A percentile compares a stretch with the other conserved stretches of the same genome.
phyloP scores from a whole-genome alignment of 1,284 basidiomycete genomes.

The Fomitiporia mediterranea region DNA sequence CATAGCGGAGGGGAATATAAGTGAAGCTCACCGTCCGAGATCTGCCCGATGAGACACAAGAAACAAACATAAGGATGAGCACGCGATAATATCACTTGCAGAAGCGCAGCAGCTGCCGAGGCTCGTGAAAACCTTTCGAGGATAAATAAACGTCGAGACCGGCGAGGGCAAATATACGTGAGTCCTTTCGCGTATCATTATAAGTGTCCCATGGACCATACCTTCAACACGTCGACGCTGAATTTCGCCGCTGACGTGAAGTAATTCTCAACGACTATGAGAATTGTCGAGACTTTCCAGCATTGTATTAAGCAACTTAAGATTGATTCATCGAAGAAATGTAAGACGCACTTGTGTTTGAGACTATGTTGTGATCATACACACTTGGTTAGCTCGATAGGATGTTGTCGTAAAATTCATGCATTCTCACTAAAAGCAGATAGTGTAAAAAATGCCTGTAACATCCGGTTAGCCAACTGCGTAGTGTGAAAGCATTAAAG shows the following conservation, averaged over 20 bases:
- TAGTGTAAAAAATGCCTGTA: background rate
- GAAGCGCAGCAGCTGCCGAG: conserved; percentile 3
- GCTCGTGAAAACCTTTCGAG: background rate
- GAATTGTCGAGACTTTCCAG: background rate
- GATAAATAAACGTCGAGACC: background rate
- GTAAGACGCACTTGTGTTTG: background rate
- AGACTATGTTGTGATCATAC: background rate
- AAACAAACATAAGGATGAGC: conserved; percentile 5
- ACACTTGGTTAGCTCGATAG: too few species aligned
- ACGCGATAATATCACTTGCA: conserved; percentile 2
- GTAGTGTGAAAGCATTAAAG: background rate
- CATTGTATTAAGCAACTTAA: background rate
- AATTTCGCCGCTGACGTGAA: background rate
- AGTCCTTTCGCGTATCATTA: background rate
- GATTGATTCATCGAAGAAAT: background rate
- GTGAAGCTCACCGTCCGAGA: background rate
- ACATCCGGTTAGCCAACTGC: too few species aligned
- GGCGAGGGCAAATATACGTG: background rate
- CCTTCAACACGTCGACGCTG: background rate
- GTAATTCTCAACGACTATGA: background rate
- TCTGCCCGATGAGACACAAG: conserved; percentile 6
- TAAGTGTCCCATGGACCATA: background rate
- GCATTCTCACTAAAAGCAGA: background rate
- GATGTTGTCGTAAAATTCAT: background rate
- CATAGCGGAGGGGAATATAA: background rate